These are phyloP conservation scores for Trametes elegans DNA, from an alignment of 768 basidiomycete genomes.

Conservation along the genomic window DNA sequence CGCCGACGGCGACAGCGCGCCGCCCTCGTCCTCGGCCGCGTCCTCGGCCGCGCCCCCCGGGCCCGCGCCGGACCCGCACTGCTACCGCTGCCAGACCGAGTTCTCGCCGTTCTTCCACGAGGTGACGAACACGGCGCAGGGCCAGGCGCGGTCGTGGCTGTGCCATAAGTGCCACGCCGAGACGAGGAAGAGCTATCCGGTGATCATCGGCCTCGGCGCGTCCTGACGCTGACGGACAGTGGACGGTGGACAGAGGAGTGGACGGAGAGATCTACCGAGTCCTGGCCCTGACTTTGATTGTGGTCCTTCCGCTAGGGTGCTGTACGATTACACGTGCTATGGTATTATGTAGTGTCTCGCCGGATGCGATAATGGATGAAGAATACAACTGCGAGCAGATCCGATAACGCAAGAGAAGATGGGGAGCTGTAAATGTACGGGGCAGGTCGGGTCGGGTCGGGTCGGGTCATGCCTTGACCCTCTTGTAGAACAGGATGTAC, in stretches of 20 bases:
- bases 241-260: not conserved
- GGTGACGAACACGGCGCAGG: conserved; percentile 25
- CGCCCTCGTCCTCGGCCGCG: too few relatives aligned
- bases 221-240: conserved; percentile 4
- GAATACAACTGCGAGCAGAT: conserved; percentile 25
- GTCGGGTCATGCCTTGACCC: conserved; percentile 27
- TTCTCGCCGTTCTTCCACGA: conserved; percentile 76
- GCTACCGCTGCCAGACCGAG: conserved; percentile 60
- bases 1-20: not conserved
- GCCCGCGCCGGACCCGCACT: conserved; percentile 36
- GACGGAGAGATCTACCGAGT: not conserved
- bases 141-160: conserved; percentile 27
- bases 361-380: conserved; percentile 14
- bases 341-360: conserved; percentile 25
- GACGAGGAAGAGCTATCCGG: conserved; percentile 21
- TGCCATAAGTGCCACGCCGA: conserved; percentile 48
- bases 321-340: conserved; percentile 41
- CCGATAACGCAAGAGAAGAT: conserved; percentile 21
- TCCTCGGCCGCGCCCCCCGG: not conserved
- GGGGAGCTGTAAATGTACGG: conserved; percentile 8
- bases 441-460: too few relatives aligned
- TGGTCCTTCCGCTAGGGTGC: conserved; percentile 16
- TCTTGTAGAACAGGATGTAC: conserved; percentile 70
- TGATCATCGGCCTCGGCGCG: conserved; percentile 23
- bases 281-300: too few relatives aligned